Evolutionary conservation across 1,139 yeast genomes (phyloP).

Genomic region (Candida sojae): DNA sequence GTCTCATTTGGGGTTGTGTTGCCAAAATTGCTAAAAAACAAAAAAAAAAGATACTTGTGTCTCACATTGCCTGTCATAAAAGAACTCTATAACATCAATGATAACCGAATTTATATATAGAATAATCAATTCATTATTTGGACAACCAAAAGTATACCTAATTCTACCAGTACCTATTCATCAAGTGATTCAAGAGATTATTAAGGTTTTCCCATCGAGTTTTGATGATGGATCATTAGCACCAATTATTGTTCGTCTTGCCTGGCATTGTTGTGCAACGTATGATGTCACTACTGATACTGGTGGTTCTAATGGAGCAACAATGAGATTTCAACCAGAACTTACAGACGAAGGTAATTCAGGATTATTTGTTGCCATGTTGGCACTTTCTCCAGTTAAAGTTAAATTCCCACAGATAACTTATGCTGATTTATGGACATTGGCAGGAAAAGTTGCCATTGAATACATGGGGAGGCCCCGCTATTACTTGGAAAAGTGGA

Average conservation of each 20-base stretch:
- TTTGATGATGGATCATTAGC: constrained; percentile 71
- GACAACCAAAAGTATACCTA: too few species aligned
- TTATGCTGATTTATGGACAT: constrained; percentile 68
- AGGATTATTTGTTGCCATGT: constrained; percentile 59
- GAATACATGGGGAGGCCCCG: constrained; percentile 64
- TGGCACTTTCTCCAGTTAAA: constrained; percentile 59
- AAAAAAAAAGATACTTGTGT: too few species aligned
- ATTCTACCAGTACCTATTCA: constrained; percentile 7
- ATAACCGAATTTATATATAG: too few species aligned
- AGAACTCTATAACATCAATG: too few species aligned
- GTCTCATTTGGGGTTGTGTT: too few species aligned
- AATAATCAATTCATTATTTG: too few species aligned
- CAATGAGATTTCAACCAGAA: constrained; percentile 59
- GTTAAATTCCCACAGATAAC: constrained; percentile 58
- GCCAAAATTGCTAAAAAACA: too few species aligned
- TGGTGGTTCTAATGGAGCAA: constrained; percentile 71
- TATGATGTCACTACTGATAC: constrained; percentile 54
- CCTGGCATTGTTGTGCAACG: constrained; percentile 76
- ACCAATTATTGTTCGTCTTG: constrained; percentile 62
- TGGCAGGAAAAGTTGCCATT: constrained; percentile 62
- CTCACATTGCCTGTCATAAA: too few species aligned
- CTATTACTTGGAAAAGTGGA: constrained; percentile 60
- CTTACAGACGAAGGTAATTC: constrained; percentile 55
- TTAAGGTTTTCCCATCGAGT: constrained; percentile 14
- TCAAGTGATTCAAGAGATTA: constrained; percentile 18